These are phyloP conservation scores for Oenanthe sinensis DNA, from an alignment of 129 eudicot genomes.

Conservation along the genomic window DNA sequence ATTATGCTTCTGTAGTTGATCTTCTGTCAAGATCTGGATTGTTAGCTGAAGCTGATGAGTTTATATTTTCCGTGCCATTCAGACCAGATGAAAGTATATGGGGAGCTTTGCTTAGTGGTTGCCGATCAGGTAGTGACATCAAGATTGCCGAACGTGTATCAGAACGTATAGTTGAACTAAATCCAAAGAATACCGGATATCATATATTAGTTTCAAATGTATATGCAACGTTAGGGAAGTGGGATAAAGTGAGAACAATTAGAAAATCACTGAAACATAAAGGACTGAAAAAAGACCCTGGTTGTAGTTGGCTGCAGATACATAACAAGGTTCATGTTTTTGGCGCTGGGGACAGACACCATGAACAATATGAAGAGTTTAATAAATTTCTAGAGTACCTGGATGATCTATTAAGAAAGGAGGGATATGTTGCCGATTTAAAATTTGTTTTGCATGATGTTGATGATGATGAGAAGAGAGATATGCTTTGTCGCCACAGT, in stretches of 20 bases:
- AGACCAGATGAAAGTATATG: constrained; percentile 72
- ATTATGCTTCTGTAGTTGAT: constrained; percentile 71
- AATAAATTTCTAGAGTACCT: constrained; percentile 28
- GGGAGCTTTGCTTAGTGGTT: constrained; percentile 68
- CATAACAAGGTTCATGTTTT: constrained; percentile 45
- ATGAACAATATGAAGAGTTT: not conserved
- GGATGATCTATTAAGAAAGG: constrained; percentile 27
- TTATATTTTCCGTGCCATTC: constrained; percentile 57
- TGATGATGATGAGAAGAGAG: constrained; percentile 50
- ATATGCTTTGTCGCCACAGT: constrained; percentile 63
- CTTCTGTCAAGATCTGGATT: constrained; percentile 54
- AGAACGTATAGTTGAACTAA: constrained; percentile 31
- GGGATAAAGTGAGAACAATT: constrained; percentile 62
- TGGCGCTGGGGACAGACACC: constrained; percentile 37
- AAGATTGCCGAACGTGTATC: constrained; percentile 53
- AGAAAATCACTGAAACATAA: constrained; percentile 44
- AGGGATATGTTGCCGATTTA: constrained; percentile 7
- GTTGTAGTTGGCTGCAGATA: constrained; percentile 69
- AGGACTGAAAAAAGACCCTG: constrained; percentile 58
- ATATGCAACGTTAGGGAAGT: constrained; percentile 54
- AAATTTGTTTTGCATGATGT: constrained; percentile 35
- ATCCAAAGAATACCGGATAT: constrained; percentile 45
- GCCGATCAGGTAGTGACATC: constrained; percentile 12
- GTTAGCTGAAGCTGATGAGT: constrained; percentile 53
- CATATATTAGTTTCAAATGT: constrained; percentile 56